These are phyloP conservation scores for Pseudogymnoascus sp. DNA, from an alignment of 2,329 filamentous ascomycete genomes.

Conservation along the genomic window DNA sequence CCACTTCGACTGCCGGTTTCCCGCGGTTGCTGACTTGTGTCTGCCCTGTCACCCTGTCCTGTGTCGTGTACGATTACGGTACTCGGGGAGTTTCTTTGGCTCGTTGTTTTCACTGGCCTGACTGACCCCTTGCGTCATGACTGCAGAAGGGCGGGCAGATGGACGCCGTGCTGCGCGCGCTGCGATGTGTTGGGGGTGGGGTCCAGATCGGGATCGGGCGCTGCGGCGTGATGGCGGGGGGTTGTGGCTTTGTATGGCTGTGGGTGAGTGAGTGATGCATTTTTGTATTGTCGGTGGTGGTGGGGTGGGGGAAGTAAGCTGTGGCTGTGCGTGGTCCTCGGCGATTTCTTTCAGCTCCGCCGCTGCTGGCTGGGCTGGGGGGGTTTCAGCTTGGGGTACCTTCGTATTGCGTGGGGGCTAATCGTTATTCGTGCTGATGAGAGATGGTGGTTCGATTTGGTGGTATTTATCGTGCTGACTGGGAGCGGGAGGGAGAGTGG, in stretches of 20 bases:
- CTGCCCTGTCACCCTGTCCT: too few relatives aligned
- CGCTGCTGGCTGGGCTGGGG: too few relatives aligned
- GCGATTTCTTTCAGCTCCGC: too few relatives aligned
- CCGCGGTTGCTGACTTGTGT: not conserved
- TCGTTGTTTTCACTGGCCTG: too few relatives aligned
- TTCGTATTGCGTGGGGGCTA: not conserved
- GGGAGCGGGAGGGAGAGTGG: not conserved
- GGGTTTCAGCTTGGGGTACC: not conserved
- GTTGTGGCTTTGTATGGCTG: not conserved
- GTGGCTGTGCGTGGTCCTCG: not conserved
- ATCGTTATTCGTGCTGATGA: not conserved
- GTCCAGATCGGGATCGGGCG: not conserved
- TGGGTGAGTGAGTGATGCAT: too few relatives aligned
- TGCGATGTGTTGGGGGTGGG: not conserved
- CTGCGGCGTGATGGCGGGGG: not conserved
- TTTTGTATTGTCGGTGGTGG: too few relatives aligned
- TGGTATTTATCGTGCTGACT: not conserved
- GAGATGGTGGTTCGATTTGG: not conserved
- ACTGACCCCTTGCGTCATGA: not conserved
- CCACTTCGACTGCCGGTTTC: not conserved
- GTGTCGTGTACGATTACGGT: too few relatives aligned
- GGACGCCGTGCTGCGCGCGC: not conserved
- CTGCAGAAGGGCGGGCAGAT: not conserved
- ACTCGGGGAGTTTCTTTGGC: too few relatives aligned
- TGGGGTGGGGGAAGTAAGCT: not conserved